Percentiles rank a stretch among this genome's conserved stretches.
Conservation (phyloP, 495 filamentous ascomycete species). For the Tuber microsphaerosporum region DNA sequence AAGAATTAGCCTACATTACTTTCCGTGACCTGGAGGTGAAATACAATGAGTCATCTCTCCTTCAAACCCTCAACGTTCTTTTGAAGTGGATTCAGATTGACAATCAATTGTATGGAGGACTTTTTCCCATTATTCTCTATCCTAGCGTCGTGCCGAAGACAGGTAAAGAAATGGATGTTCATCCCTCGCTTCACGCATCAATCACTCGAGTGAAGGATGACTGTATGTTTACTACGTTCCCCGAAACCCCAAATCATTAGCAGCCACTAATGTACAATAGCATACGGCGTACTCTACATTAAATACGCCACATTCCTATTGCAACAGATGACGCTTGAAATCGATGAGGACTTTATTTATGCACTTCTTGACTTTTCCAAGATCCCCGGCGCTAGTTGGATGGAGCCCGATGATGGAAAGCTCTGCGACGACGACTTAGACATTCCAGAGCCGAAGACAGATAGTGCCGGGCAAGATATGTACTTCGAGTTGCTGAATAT, state of each 20-base stretch:
- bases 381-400: conserved; percentile 87
- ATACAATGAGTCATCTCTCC: conserved; percentile 81
- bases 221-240: conserved; percentile 42
- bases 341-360: conserved; percentile 96
- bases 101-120: conserved; percentile 95
- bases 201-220: conserved; percentile 94
- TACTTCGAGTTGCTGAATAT: conserved; percentile 97
- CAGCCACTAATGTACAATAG: conserved; percentile 21
- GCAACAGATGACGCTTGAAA: conserved; percentile 96
- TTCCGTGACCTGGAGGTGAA: conserved; percentile 88
- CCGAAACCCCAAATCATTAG: background rate
- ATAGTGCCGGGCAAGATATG: conserved; percentile 78
- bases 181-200: conserved; percentile 87
- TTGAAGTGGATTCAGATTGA: conserved; percentile 99
- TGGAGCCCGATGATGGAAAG: conserved; percentile 69
- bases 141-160: conserved; percentile 98
- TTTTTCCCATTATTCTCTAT: conserved; percentile 95
- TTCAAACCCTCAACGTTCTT: conserved; percentile 78
- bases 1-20: conserved; percentile 87
- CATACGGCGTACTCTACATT: conserved; percentile 95
- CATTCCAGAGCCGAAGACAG: conserved; percentile 82
- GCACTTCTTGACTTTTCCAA: conserved; percentile 93
- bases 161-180: conserved; percentile 90
- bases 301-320: conserved; percentile 91
- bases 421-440: conserved; percentile 84